phyloP scores from a whole-genome alignment of 345 rosid species.

The Physaria fendleri region DNA sequence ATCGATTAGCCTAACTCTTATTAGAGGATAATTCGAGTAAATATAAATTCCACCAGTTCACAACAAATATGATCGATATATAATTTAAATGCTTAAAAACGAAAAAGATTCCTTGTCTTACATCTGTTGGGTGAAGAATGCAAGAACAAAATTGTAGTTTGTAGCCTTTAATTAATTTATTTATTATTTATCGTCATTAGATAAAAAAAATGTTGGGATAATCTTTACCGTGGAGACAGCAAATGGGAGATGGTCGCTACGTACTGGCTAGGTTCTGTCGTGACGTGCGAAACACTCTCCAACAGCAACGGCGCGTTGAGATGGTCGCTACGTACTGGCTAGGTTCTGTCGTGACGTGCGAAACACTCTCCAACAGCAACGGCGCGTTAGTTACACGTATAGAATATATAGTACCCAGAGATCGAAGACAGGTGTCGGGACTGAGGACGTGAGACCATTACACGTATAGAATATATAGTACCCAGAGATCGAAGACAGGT shows the following conservation, averaged over 20 bases:
- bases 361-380: background rate
- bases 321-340: no score
- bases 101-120: background rate
- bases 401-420: no score
- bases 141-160: background rate
- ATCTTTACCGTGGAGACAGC: no score
- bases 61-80: background rate
- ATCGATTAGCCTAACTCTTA: no score
- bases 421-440: no score
- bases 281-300: background rate
- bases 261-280: background rate
- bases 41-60: no score
- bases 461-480: background rate
- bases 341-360: background rate
- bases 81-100: background rate
- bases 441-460: no score
- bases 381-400: background rate
- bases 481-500: background rate
- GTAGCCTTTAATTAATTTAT: background rate
- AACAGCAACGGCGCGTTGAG: constrained; percentile 10
- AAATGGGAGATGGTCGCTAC: background rate
- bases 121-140: background rate
- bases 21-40: no score
- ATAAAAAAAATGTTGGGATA: background rate
- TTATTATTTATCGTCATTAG: background rate